Base-by-base conservation (phyloP, 192 early-diverging fungal species). In the Entomortierella lignicola region DNA sequence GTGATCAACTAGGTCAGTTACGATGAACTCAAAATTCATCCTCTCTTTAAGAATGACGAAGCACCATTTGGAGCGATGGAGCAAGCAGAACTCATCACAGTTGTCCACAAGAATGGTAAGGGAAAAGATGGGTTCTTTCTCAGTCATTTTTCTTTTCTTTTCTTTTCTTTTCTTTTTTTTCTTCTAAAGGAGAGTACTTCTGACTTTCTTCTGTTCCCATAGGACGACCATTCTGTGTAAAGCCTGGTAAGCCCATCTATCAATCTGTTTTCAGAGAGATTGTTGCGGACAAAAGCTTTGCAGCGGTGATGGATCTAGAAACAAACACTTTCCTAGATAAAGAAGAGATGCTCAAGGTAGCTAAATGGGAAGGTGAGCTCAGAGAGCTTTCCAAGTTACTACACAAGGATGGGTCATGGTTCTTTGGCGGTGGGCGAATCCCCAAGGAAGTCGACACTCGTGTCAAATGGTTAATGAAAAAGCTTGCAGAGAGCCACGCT, bases 21-120 rank as follows among this genome's bases (percentile, higher is more conserved):
- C 70, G 95, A 99, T 83, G 89, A 87, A 57, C 80, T 97, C 62
- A 91, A 92, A 71, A 91, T 87, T 71, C 89, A 91, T 48, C 81
- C 93, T 15, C 79, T 96, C 52, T 99, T 98, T 86, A 91, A 91
- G 31, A 92, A 93, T n/a, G 91, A 92, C 50, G 95, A 96, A 62
- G 73, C 69, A 6, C 86, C 95, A 7, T 85, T 98, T 21, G 84
- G 90, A 65, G 93, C 89, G 1, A 92, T 99, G 91, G 96, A 98
- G 72, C 89, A 94, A 44, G 91, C 93, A 20, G 95, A 96, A 67
- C 84, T 99, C 41, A 96, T 99, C 52, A 86, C 85, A 8, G 87
- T 98, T 60, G 72, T 75, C 5, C 90, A 96, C 48, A 75, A 92
- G 50, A 88, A 96, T 83, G 92, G 89, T 90, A 83, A 69, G 39